These are phyloP conservation scores for Pistacia vera DNA, from an alignment of 345 rosid species.

Conservation along the genomic window DNA sequence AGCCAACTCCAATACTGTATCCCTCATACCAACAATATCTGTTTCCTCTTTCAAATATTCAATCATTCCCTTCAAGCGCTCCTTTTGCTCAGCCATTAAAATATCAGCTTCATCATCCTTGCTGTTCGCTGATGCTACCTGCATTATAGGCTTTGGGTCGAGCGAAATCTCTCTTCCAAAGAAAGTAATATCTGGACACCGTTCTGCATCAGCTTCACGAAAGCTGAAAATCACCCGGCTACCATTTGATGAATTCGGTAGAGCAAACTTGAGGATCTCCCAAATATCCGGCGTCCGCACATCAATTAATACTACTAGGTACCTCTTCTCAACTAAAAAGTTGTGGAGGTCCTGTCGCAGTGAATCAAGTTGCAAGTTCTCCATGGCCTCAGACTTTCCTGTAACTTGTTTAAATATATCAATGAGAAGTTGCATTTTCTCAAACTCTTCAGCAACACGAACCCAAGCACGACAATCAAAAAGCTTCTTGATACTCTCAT, in stretches of 20 bases:
- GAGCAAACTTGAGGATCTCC: too few species aligned
- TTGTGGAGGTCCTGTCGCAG: not conserved
- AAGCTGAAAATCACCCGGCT: not conserved
- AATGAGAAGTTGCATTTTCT: not conserved
- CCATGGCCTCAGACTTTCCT: too few species aligned
- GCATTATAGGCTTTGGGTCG: not conserved
- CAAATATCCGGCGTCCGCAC: too few species aligned
- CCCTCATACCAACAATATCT: constrained; percentile 9
- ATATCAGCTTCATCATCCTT: not conserved
- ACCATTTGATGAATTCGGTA: too few species aligned
- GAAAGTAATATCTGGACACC: not conserved
- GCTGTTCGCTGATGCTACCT: not conserved
- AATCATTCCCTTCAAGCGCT: not conserved
- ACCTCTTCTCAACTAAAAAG: not conserved
- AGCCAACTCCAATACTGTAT: constrained; percentile 5
- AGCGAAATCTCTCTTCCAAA: not conserved
- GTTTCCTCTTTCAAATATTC: too few species aligned
- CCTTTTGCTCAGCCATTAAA: not conserved
- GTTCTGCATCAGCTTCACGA: not conserved
- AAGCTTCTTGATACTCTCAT: not conserved
- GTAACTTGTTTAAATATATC: not conserved
- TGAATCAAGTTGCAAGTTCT: too few species aligned
- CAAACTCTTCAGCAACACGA: not conserved
- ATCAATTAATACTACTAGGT: not conserved
- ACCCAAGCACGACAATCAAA: constrained; percentile 1